Evolutionary conservation across 129 eudicot genomes (phyloP).

Genomic region (Ambrosia artemisiifolia): DNA sequence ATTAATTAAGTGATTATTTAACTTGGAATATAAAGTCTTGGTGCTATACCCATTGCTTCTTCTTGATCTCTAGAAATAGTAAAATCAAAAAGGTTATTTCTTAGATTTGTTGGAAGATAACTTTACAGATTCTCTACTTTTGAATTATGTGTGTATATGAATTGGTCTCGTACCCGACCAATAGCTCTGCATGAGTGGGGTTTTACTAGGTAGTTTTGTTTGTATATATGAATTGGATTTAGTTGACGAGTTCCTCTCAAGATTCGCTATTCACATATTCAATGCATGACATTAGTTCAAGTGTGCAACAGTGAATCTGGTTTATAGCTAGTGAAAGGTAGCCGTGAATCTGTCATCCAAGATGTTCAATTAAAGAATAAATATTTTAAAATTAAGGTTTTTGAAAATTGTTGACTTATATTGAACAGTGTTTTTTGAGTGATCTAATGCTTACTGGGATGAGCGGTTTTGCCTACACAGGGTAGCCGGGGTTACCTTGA

Average conservation of each 20-base stretch:
- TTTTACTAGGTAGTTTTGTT: no score
- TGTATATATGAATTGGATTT: neutral
- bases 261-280: conserved; percentile 1
- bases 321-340: neutral
- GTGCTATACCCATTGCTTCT: neutral
- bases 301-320: no score
- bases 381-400: neutral
- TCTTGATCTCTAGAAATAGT: conserved; percentile 18
- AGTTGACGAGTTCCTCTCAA: conserved; percentile 13
- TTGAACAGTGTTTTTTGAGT: conserved; percentile 5
- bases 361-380: neutral
- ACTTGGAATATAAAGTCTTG: neutral
- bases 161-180: no score
- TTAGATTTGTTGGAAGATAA: no score
- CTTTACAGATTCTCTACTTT: neutral
- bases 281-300: neutral
- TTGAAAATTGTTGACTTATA: neutral
- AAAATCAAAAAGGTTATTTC: neutral
- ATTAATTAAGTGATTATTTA: neutral
- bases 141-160: neutral
- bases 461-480: conserved; percentile 34
- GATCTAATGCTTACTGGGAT: conserved; percentile 7
- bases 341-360: neutral
- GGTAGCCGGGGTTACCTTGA: conserved; percentile 62
- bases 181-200: no score